Conservation (phyloP, 2,329 filamentous ascomycete species). For the Stachybotrys elegans region DNA sequence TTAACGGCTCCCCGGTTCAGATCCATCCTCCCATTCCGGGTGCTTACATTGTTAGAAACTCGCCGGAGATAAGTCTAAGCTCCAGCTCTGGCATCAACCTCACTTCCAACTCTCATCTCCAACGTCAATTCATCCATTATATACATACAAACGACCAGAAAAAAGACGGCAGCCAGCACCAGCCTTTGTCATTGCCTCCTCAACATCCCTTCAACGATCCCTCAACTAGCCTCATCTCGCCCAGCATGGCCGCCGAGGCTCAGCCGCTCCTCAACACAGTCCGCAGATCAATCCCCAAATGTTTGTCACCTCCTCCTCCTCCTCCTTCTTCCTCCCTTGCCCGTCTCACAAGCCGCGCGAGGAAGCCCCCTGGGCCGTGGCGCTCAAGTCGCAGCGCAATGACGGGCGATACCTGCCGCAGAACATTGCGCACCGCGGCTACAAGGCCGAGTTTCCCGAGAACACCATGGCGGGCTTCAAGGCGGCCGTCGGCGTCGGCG, state of each 20-base stretch:
- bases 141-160: too few species aligned
- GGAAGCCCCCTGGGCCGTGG: constrained; percentile 26
- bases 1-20: too few species aligned
- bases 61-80: too few species aligned
- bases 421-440: constrained; percentile 73
- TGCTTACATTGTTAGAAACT: too few species aligned
- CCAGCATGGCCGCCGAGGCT: neutral
- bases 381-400: constrained; percentile 21
- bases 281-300: neutral
- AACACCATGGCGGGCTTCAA: constrained; percentile 79
- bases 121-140: too few species aligned
- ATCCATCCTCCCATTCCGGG: too few species aligned
- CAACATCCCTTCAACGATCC: too few species aligned
- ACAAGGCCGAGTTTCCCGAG: constrained; percentile 73
- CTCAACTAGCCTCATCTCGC: too few species aligned
- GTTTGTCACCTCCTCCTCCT: neutral
- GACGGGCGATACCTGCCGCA: constrained; percentile 48
- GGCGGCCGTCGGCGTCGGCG: constrained; percentile 66
- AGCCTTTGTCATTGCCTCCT: too few species aligned
- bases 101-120: too few species aligned
- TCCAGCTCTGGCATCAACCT: too few species aligned
- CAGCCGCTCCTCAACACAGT: neutral
- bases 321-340: neutral
- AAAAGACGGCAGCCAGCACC: too few species aligned
- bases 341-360: neutral